phyloP scores from a whole-genome alignment of 1,284 basidiomycete species.

The Heterobasidion irregulare region DNA sequence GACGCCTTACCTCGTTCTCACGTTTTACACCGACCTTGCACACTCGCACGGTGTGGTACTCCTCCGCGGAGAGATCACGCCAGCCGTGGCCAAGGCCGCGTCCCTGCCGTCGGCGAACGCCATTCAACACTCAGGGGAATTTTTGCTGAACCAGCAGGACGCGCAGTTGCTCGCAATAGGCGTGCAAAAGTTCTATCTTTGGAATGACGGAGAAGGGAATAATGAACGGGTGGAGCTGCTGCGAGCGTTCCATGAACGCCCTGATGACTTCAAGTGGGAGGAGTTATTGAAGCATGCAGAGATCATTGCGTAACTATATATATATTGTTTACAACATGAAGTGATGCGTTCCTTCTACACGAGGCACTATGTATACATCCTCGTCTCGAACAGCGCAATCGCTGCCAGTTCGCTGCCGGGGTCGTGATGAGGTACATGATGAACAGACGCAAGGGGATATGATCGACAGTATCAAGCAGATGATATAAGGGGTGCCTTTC shows the following conservation, averaged over 20 bases:
- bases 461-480: conserved; percentile 12
- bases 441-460: background rate
- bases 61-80: conserved; percentile 88
- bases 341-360: no score
- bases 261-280: conserved; percentile 69
- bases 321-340: background rate
- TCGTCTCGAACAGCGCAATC: no score
- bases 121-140: conserved; percentile 25
- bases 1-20: conserved; percentile 86
- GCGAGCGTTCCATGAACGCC: conserved; percentile 64
- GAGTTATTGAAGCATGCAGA: conserved; percentile 48
- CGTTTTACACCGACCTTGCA: conserved; percentile 88
- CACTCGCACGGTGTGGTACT: conserved; percentile 78
- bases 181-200: conserved; percentile 80
- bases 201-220: conserved; percentile 31
- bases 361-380: no score
- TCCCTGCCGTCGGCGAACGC: conserved; percentile 13
- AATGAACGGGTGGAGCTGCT: conserved; percentile 40
- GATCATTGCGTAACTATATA: background rate
- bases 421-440: background rate
- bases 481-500: conserved; percentile 22
- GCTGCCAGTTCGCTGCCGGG: no score
- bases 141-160: conserved; percentile 68
- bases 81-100: conserved; percentile 37
- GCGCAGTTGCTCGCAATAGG: conserved; percentile 75